Evolutionary conservation across 306 rosid species (phyloP).

Genomic region (Vachellia collinsii): DNA sequence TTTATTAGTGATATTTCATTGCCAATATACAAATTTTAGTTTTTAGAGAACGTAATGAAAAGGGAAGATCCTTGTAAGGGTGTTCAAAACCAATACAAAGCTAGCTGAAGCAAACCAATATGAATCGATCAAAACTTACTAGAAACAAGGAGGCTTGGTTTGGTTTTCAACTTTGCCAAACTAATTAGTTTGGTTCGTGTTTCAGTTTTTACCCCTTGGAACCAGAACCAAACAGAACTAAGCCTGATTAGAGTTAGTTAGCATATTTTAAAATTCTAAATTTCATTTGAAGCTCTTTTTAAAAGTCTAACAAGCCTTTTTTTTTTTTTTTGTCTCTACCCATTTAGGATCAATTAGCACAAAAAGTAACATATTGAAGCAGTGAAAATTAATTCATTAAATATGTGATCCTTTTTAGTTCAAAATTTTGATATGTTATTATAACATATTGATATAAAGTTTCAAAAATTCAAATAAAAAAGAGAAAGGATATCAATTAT

Average conservation of each 20-base stretch:
- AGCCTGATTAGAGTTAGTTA: neutral
- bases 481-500: too few species aligned
- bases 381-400: too few species aligned
- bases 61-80: neutral
- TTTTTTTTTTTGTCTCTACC: neutral
- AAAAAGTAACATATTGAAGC: too few species aligned
- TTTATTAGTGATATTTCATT: constrained; percentile 11
- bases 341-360: neutral
- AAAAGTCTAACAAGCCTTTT: neutral
- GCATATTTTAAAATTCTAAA: neutral
- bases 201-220: neutral
- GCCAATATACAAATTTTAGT: constrained; percentile 12
- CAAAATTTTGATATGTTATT: too few species aligned
- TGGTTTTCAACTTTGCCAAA: neutral
- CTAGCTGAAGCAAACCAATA: neutral
- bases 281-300: neutral
- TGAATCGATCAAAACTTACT: neutral
- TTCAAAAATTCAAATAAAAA: too few species aligned
- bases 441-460: too few species aligned
- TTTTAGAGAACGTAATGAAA: constrained; percentile 11
- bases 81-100: neutral
- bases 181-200: neutral
- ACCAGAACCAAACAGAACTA: neutral
- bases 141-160: neutral
- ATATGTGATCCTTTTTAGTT: too few species aligned